phyloP scores from a whole-genome alignment of 2,329 filamentous ascomycete genomes.

The Hypoxylon sp. region DNA sequence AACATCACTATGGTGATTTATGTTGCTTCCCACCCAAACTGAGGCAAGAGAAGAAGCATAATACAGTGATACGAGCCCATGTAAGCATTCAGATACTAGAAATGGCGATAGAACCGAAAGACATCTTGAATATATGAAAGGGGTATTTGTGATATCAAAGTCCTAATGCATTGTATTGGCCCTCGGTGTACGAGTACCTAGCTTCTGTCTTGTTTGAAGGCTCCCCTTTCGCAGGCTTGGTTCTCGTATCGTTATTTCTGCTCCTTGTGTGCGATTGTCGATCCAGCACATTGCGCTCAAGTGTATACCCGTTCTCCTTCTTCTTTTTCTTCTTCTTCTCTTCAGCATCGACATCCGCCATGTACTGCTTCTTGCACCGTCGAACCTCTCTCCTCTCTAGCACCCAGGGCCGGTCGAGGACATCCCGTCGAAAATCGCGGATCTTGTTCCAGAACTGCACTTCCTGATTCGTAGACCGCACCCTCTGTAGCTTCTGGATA shows the following conservation, averaged over 20 bases:
- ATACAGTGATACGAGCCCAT: neutral
- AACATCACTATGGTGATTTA: neutral
- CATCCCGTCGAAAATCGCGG: constrained; percentile 60
- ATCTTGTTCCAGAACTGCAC: constrained; percentile 70
- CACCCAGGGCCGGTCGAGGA: constrained; percentile 67
- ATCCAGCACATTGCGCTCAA: constrained; percentile 5
- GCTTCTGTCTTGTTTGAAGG: constrained; percentile 35
- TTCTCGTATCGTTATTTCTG: constrained; percentile 10
- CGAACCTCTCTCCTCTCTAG: constrained; percentile 62
- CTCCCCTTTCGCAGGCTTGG: constrained; percentile 34
- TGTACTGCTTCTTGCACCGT: constrained; percentile 62
- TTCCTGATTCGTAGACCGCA: constrained; percentile 67
- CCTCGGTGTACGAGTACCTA: constrained; percentile 34
- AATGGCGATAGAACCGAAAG: neutral
- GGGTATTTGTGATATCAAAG: constrained; percentile 43
- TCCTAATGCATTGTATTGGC: constrained; percentile 52
- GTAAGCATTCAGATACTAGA: neutral
- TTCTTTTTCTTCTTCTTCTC: constrained; percentile 43
- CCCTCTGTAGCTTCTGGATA: constrained; percentile 61
- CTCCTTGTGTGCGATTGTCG: constrained; percentile 7
- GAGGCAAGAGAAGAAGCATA: neutral
- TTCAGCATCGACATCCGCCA: constrained; percentile 47
- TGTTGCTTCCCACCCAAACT: neutral
- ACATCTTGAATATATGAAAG: neutral
- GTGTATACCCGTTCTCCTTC: constrained; percentile 26